phyloP scores from a whole-genome alignment of 1,139 yeast species.

The Blastobotrys malaysiensis region DNA sequence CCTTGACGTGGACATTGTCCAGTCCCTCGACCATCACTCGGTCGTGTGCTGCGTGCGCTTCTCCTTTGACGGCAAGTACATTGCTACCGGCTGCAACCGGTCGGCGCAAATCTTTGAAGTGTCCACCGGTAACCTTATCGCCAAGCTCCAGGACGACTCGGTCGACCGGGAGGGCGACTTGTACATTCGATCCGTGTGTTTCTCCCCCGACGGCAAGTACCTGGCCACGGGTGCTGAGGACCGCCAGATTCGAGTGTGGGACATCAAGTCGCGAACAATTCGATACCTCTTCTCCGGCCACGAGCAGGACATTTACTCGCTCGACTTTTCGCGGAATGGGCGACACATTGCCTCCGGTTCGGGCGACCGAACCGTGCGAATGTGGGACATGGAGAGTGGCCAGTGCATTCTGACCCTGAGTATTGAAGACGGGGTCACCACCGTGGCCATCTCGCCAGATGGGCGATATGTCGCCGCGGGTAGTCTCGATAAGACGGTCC shows the following conservation, averaged over 20 bases:
- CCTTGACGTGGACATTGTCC: constrained; percentile 83
- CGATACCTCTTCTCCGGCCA: constrained; percentile 88
- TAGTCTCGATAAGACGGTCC: constrained; percentile 87
- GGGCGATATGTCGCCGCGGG: constrained; percentile 96
- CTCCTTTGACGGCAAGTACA: constrained; percentile 83
- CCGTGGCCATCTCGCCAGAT: constrained; percentile 95
- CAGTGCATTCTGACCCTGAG: constrained; percentile 85
- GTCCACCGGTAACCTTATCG: constrained; percentile 84
- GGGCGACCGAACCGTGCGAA: constrained; percentile 93
- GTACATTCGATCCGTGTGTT: constrained; percentile 91
- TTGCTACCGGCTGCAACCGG: constrained; percentile 97
- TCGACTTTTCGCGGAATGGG: constrained; percentile 95
- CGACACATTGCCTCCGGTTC: constrained; percentile 91
- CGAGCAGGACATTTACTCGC: constrained; percentile 94
- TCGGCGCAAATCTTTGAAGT: constrained; percentile 93
- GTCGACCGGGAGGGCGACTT: constrained; percentile 60
- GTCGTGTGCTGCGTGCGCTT: constrained; percentile 97
- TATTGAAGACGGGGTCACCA: constrained; percentile 96
- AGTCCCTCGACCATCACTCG: constrained; percentile 84
- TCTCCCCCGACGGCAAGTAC: constrained; percentile 93
- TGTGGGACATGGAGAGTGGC: constrained; percentile 93
- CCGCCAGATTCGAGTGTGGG: constrained; percentile 95
- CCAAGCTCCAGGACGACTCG: constrained; percentile 76
- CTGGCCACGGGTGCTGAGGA: constrained; percentile 99
- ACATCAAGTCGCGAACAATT: constrained; percentile 78